Evolutionary conservation across 352 stramenopile species (phyloP), one percentile per base, ranked within the genome.

Genomic region (Phytopythium kandeliae): DNA sequence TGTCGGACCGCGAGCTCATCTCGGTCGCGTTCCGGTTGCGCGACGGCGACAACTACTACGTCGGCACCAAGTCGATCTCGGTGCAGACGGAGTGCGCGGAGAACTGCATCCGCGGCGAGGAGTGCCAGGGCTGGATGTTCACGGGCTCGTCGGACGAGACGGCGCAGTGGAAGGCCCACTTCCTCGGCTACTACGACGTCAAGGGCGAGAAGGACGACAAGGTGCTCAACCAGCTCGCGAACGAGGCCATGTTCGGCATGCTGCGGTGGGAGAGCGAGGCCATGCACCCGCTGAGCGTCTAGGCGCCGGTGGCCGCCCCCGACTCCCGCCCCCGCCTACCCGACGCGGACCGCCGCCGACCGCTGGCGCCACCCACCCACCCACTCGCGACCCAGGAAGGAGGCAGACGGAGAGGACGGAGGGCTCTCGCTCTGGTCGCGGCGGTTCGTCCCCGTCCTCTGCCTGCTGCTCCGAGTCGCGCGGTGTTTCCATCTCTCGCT

Each of bases 161-260:
- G 19, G 71, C 74, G 15, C 73, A 58, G 19, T 89, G 75, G 80
- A 92, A 88, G 48, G 75, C 80, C 17, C 73, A 88, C 53, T 92
- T 92, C 54, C 48, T 92, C 26, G 80, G 80, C 22, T 88, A 89
- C 56, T 88, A 89, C 47, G 80, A 92, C 45, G 80, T 86, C 15
- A 92, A 92, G 70, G 78, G 80, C 28, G 76, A 92, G 52, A 86
- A 86, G 62, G 74, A 89, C 52, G 81, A 89, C 67, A 89, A 88
- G 67, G 71, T 92, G 51, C 57, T 89, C 31, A 90, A 89, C 58
- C 81, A 92, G 55, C 57, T 89, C 24, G 77, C 75, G 28, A 92
- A 91, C 48, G 82, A 92, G 55, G 74, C 79, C 54, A 92, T 90
- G 79, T 92, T 92, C 55, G 78, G 77, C 26, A 88, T 90, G 73